A percentile compares a stretch with the other conserved stretches of the same genome.
These are phyloP conservation scores for Gossypium ekmanianum DNA, from an alignment of 345 rosid genomes.

Conservation along the genomic window DNA sequence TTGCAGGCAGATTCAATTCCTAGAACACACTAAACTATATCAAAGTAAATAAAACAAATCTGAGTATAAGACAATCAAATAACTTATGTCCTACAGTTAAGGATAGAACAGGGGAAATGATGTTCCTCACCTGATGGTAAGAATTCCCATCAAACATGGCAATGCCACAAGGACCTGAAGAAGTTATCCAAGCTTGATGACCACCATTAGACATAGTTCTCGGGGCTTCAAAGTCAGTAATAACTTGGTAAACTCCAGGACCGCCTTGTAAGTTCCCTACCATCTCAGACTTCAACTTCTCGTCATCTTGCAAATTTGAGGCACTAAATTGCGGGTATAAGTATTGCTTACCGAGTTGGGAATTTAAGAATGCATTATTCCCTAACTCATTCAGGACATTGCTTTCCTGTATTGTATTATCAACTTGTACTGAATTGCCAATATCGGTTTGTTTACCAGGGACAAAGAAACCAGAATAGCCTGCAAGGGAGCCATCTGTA, in stretches of 20 bases:
- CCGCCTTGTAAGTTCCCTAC: slow-evolving; percentile 54
- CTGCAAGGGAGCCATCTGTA: slow-evolving; percentile 40
- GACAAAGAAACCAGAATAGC: slow-evolving; percentile 53
- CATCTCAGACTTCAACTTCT: slow-evolving; percentile 45
- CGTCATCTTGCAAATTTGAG: slow-evolving; percentile 41
- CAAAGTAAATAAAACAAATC: neutral
- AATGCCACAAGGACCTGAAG: slow-evolving; percentile 38
- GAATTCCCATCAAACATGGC: slow-evolving; percentile 53
- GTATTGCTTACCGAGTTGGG: slow-evolving; percentile 57
- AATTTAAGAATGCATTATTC: slow-evolving; percentile 43
- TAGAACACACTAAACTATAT: neutral
- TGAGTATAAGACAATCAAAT: neutral
- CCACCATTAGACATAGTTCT: slow-evolving; percentile 43
- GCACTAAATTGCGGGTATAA: slow-evolving; percentile 34
- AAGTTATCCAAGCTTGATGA: slow-evolving; percentile 46
- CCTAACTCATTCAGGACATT: slow-evolving; percentile 44
- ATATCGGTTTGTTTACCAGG: slow-evolving; percentile 46
- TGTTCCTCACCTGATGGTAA: slow-evolving; percentile 51
- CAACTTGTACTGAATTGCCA: slow-evolving; percentile 41
- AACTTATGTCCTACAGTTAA: neutral
- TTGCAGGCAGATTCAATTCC: slow-evolving; percentile 2
- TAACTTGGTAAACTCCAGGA: slow-evolving; percentile 44
- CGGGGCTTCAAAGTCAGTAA: slow-evolving; percentile 42
- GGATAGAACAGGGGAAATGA: neutral
- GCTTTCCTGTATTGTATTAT: slow-evolving; percentile 35